phyloP scores from a whole-genome alignment of 2,329 filamentous ascomycete species.

The Talaromyces albobiverticillius region DNA sequence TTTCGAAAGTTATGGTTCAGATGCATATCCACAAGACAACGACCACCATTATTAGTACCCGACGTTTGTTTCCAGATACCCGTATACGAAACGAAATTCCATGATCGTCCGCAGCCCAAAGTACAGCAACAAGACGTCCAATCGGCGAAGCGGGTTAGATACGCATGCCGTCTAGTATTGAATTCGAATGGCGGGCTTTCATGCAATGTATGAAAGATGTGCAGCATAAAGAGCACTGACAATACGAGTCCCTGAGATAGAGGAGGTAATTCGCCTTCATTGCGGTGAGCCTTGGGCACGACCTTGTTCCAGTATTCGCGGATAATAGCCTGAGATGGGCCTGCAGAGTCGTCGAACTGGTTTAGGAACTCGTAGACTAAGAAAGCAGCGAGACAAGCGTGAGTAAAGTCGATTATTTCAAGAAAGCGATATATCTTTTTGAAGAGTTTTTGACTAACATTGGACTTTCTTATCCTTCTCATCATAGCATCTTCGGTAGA shows the following conservation, averaged over 20 bases:
- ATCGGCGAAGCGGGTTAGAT: slow-evolving; percentile 4
- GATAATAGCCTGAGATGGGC: neutral
- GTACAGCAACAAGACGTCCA: slow-evolving; percentile 3
- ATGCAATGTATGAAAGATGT: slow-evolving; percentile 1
- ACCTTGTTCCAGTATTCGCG: slow-evolving; percentile 3
- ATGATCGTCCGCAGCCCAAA: neutral
- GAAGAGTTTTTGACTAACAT: neutral
- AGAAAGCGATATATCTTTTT: neutral
- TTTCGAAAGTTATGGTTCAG: slow-evolving; percentile 6
- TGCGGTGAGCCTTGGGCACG: neutral
- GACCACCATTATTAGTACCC: neutral
- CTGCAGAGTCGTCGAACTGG: neutral
- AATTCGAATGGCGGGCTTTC: neutral
- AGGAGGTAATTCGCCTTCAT: neutral
- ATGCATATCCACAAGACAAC: slow-evolving; percentile 9
- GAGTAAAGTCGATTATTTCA: neutral
- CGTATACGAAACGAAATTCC: slow-evolving; percentile 5
- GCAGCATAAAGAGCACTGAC: slow-evolving; percentile 6
- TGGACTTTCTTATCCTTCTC: slow-evolving; percentile 1
- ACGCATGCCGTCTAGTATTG: neutral
- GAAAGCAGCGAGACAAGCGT: neutral
- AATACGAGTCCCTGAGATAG: slow-evolving; percentile 1
- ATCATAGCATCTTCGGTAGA: neutral
- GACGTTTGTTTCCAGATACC: slow-evolving; percentile 4
- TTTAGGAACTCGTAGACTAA: neutral